Percentiles rank a stretch among this genome's conserved stretches.
phyloP scores from a whole-genome alignment of 495 filamentous ascomycete species.

The Xylaria nigripes region DNA sequence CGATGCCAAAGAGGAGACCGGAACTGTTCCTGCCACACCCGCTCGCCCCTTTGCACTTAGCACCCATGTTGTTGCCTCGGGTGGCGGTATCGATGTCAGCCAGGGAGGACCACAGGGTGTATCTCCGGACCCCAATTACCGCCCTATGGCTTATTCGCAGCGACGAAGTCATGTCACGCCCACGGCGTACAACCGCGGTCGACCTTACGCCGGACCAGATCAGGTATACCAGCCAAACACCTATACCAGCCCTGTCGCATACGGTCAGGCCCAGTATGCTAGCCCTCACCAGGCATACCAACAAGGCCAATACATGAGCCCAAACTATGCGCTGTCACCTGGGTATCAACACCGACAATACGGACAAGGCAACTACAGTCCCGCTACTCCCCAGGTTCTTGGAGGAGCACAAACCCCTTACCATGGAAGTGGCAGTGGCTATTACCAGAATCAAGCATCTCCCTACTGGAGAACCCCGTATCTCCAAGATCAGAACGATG shows the following conservation, averaged over 20 bases:
- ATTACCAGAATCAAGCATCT: constrained; percentile 2
- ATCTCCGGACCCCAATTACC: constrained; percentile 3
- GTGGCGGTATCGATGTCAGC: background rate
- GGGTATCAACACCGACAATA: constrained; percentile 1
- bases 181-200: background rate
- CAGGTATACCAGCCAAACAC: constrained; percentile 2
- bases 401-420: constrained; percentile 3
- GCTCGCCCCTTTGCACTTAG: constrained; percentile 1
- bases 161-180: background rate
- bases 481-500: constrained; percentile 8
- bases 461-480: constrained; percentile 8
- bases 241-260: background rate
- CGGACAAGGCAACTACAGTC: constrained; percentile 1
- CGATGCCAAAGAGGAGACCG: background rate
- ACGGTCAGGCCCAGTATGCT: constrained; percentile 1
- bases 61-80: background rate
- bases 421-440: background rate
- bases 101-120: background rate
- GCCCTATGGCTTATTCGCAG: background rate
- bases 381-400: constrained; percentile 6
- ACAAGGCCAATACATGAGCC: constrained; percentile 6
- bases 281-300: constrained; percentile 2
- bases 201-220: background rate
- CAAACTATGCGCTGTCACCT: constrained; percentile 8
- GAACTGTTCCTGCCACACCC: constrained; percentile 1